Evolutionary conservation across 371 early-diverging fungal species (phyloP).

Genomic region (Choanephora cucurbitarum): DNA sequence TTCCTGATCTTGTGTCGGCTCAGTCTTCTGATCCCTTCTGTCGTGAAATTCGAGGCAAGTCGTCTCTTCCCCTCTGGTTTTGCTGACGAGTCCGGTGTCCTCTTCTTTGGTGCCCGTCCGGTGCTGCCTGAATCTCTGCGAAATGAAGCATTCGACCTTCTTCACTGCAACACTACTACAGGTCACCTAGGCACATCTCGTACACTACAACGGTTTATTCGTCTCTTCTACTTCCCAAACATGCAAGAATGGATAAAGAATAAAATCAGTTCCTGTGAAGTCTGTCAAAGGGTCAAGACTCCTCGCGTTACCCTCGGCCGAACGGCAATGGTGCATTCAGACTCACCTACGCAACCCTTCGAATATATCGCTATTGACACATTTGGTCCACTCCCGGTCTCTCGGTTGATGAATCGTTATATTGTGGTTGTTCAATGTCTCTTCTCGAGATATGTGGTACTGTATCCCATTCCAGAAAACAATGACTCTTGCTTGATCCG

Average conservation of each 20-base stretch:
- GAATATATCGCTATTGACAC: no score
- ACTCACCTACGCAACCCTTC: no score
- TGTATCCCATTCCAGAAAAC: no score
- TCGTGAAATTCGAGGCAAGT: neutral
- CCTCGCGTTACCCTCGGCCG: no score
- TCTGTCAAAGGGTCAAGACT: no score
- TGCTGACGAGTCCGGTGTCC: conserved; percentile 13
- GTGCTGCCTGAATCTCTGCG: conserved; percentile 6
- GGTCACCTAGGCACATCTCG: conserved; percentile 2
- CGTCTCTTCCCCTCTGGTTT: neutral
- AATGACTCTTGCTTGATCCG: neutral
- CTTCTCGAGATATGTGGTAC: no score
- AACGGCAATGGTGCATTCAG: no score
- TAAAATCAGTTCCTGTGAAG: no score
- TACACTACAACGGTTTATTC: conserved; percentile 1
- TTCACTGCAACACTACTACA: conserved; percentile 9
- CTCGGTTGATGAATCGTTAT: no score
- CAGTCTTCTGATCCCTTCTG: conserved; percentile 6
- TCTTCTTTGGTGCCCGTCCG: conserved; percentile 15
- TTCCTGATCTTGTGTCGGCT: neutral
- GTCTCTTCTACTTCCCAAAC: conserved; percentile 1
- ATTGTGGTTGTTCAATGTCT: no score
- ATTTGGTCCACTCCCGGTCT: no score
- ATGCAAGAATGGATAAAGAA: no score
- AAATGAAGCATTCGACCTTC: conserved; percentile 7